Evolutionary conservation across 805 yeast genomes (phyloP), one percentile per base, ranked within the genome.

Genomic region (Sungouiozyma intestinalis): DNA sequence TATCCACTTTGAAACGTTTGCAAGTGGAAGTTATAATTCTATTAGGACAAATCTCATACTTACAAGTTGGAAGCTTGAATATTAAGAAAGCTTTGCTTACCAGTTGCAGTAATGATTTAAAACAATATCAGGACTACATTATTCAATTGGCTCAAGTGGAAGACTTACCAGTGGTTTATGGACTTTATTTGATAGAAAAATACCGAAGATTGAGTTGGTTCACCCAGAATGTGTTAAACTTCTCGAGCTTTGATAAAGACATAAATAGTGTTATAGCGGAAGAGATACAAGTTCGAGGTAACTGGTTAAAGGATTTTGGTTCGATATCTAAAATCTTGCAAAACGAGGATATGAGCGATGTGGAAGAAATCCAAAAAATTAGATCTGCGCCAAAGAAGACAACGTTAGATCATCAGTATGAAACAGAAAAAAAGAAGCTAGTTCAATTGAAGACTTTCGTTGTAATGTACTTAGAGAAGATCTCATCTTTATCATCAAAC

Each of bases 91-190:
- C 44, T 2, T 40, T 71, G 11, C 46, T 58, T 4, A 55, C 51
- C 17, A 67, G 65, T 4, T 52, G 68, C 33, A 49, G 60, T 8
- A 54, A 49, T 14, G 56, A 56, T 35, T 46, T 70, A 16, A 48
- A 55, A 13, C 27, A 27, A 7, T 53, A 55, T 24, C 60, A 60
- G 42, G 41, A 45, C 8, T 44, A 40, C 9, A 57, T 57, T 41
- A 38, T 53, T 9, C 44, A 48, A 15, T 51, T 56, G 20, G 60
- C 71, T 3, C 58, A 58, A 29, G 75, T 81, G 1, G 67, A 75
- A 13, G 92, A 84, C 55, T 54, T 84, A 20, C 94, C 94, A 0
- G 55, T 82, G 11, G 60, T 82, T 1, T 81, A 82, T 55, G 92
- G 92, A 1, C 64, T 81, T n/a, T 72, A 76, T 58, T 47, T 81